phyloP scores from a whole-genome alignment of 2,329 filamentous ascomycete genomes.

The Zymoseptoria brevis region DNA sequence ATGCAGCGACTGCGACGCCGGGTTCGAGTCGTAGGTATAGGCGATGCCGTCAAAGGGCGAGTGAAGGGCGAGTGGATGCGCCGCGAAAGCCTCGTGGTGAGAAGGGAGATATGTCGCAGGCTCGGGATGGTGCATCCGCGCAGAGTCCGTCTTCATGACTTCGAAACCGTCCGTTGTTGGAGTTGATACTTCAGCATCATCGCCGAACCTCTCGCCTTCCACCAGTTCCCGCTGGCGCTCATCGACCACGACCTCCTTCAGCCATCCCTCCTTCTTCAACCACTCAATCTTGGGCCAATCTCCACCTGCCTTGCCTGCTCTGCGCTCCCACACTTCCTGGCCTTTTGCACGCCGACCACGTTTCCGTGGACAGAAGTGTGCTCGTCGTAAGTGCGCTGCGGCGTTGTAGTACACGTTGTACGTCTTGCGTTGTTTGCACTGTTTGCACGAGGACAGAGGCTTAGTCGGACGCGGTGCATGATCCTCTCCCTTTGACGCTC shows the following conservation, averaged over 20 bases:
- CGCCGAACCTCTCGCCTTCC: background rate
- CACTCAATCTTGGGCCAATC: conserved; percentile 54
- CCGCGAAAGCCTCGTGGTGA: background rate
- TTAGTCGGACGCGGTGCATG: conserved; percentile 37
- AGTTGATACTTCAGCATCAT: background rate
- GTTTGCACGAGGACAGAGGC: conserved; percentile 74
- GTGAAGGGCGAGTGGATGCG: background rate
- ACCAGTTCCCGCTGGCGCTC: background rate
- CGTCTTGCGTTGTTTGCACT: conserved; percentile 65
- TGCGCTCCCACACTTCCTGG: conserved; percentile 42
- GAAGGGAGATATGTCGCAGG: background rate
- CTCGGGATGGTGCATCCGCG: background rate
- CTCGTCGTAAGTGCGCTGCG: conserved; percentile 77
- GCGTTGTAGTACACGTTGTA: conserved; percentile 95
- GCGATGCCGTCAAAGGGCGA: background rate
- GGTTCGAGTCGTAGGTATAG: background rate
- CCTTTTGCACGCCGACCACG: conserved; percentile 50
- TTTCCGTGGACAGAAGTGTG: conserved; percentile 71
- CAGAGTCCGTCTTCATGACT: background rate
- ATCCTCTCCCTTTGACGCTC: conserved; percentile 1
- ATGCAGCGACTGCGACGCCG: background rate
- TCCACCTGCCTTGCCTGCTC: conserved; percentile 56
- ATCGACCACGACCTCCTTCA: conserved; percentile 46
- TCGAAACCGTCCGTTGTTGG: background rate
- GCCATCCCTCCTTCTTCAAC: conserved; percentile 49